These are phyloP conservation scores for Cucumis hystrix DNA, from an alignment of 306 rosid species.

Conservation along the genomic window DNA sequence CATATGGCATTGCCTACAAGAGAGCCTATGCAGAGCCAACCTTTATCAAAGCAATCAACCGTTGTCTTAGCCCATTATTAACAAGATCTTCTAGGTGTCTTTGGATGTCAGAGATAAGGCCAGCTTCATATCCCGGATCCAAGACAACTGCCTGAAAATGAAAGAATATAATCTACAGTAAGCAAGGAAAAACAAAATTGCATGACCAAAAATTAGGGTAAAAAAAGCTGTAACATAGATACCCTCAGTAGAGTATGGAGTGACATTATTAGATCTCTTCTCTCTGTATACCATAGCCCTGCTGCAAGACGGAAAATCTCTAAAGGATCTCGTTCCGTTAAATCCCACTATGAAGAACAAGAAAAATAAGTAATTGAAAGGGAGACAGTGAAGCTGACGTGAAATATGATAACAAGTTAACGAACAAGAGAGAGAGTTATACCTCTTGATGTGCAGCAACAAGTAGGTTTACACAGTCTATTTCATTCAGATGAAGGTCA, in stretches of 20 bases:
- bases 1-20: not conserved
- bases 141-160: slow-evolving; percentile 77
- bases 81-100: slow-evolving; percentile 78
- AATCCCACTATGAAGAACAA: slow-evolving; percentile 52
- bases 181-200: not conserved
- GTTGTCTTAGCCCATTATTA: slow-evolving; percentile 66
- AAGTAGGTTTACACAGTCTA: slow-evolving; percentile 75
- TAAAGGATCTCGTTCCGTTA: slow-evolving; percentile 79
- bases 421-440: not conserved
- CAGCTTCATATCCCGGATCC: slow-evolving; percentile 84
- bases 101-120: slow-evolving; percentile 61
- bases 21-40: slow-evolving; percentile 21
- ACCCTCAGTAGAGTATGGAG: slow-evolving; percentile 84
- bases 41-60: slow-evolving; percentile 76
- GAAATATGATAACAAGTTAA: not conserved
- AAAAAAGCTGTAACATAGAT: slow-evolving; percentile 6
- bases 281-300: slow-evolving; percentile 93
- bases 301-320: slow-evolving; percentile 78
- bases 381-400: not conserved
- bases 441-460: slow-evolving; percentile 89
- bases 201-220: slow-evolving; percentile 6
- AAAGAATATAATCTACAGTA: slow-evolving; percentile 1
- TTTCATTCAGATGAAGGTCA: slow-evolving; percentile 84
- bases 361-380: not conserved
- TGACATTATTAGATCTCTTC: slow-evolving; percentile 79